A percentile compares a stretch with the other conserved stretches of the same genome.
Conservation (phyloP, 805 yeast genomes). For the Candida parachauliodes region DNA sequence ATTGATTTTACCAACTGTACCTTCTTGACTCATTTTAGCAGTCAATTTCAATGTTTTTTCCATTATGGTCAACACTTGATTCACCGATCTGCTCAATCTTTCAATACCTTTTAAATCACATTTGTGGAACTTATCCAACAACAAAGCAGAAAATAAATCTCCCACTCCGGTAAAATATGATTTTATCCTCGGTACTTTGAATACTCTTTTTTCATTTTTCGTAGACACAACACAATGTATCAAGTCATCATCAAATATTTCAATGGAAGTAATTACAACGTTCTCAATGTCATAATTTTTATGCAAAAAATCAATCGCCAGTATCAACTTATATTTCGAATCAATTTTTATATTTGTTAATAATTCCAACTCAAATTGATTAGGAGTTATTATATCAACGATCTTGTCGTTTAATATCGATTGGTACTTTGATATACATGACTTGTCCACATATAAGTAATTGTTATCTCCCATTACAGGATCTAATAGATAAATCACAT, state of each 20-base stretch:
- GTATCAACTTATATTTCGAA: slow-evolving; percentile 32
- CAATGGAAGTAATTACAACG: slow-evolving; percentile 66
- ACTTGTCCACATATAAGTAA: slow-evolving; percentile 55
- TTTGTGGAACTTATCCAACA: slow-evolving; percentile 56
- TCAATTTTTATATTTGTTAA: slow-evolving; percentile 51
- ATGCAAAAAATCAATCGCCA: slow-evolving; percentile 51
- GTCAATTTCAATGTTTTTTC: slow-evolving; percentile 48
- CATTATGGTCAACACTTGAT: slow-evolving; percentile 58
- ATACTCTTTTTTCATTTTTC: slow-evolving; percentile 22
- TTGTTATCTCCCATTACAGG: slow-evolving; percentile 86
- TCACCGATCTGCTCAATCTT: slow-evolving; percentile 38
- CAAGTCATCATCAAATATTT: slow-evolving; percentile 12
- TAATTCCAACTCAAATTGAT: slow-evolving; percentile 83
- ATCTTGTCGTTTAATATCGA: slow-evolving; percentile 49
- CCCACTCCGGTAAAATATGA: slow-evolving; percentile 96
- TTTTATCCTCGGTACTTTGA: slow-evolving; percentile 58
- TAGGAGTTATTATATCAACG: slow-evolving; percentile 82
- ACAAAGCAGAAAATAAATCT: slow-evolving; percentile 78
- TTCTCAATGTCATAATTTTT: slow-evolving; percentile 45
- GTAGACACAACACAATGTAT: slow-evolving; percentile 27
- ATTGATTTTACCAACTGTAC: slow-evolving; percentile 45
- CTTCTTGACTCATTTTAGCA: slow-evolving; percentile 27
- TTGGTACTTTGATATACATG: slow-evolving; percentile 34
- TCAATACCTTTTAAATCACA: slow-evolving; percentile 13
- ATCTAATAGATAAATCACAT: slow-evolving; percentile 56